phyloP scores from a whole-genome alignment of 768 basidiomycete genomes.

The Cystobasidium ongulense region DNA sequence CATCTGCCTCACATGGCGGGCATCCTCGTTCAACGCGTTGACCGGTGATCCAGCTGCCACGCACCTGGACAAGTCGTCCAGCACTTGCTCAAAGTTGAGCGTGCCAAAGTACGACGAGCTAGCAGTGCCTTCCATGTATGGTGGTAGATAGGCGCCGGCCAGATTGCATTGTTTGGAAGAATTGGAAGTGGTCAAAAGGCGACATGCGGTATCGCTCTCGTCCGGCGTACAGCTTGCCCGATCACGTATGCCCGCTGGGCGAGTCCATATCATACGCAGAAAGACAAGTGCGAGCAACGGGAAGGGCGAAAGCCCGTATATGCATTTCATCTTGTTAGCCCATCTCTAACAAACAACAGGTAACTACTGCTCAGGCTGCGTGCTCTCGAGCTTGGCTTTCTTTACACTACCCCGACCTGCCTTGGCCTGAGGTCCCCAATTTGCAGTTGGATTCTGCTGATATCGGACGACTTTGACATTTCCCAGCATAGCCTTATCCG shows the following conservation, averaged over 20 bases:
- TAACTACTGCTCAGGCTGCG: neutral
- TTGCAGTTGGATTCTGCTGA: conserved; percentile 76
- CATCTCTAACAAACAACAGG: too few relatives aligned
- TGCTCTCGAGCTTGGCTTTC: neutral
- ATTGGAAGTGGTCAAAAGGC: neutral
- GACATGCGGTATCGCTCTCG: too few relatives aligned
- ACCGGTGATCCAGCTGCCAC: neutral
- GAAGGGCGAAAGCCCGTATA: too few relatives aligned
- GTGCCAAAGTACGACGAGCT: neutral
- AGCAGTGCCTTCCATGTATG: neutral
- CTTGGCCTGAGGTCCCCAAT: conserved; percentile 75
- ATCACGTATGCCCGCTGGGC: too few relatives aligned
- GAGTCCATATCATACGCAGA: too few relatives aligned
- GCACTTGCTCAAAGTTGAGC: conserved; percentile 65
- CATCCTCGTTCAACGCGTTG: neutral
- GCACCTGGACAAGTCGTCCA: conserved; percentile 83
- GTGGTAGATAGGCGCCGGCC: neutral
- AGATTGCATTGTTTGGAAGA: neutral
- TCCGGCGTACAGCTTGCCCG: too few relatives aligned
- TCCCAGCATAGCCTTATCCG: conserved; percentile 53
- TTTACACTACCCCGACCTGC: neutral
- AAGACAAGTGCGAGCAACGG: too few relatives aligned
- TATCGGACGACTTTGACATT: conserved; percentile 75
- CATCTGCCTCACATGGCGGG: neutral
- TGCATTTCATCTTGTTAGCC: too few relatives aligned